Conservation (phyloP, 139 green algal species). For the Haematococcus sp. region DNA sequence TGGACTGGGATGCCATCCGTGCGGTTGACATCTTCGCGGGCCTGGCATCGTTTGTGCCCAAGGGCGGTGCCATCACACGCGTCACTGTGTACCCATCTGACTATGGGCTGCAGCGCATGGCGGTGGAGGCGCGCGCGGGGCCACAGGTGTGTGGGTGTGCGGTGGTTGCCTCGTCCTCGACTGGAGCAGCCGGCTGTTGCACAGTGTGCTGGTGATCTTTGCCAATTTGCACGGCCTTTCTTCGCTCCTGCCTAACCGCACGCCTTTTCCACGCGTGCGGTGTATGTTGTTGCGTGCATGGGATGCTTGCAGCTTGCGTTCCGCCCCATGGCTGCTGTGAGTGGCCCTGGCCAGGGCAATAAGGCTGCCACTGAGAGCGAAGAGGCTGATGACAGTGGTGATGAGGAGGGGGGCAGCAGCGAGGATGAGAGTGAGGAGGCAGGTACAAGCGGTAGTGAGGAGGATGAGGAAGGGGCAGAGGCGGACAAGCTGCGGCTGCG, state of each 20-base stretch:
- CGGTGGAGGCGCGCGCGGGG: constrained; percentile 73
- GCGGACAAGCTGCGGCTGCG: constrained; percentile 66
- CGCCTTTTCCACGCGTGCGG: too few species aligned
- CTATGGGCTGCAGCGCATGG: constrained; percentile 89
- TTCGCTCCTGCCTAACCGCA: too few species aligned
- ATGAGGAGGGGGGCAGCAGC: constrained; percentile 6
- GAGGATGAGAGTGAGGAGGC: constrained; percentile 24
- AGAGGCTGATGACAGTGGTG: constrained; percentile 13
- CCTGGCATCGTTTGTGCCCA: constrained; percentile 50
- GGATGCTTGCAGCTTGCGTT: neutral
- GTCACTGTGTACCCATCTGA: constrained; percentile 94
- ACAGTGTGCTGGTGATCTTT: neutral
- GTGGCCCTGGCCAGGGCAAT: neutral
- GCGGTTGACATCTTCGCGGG: constrained; percentile 39
- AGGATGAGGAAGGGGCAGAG: constrained; percentile 30
- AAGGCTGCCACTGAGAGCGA: constrained; percentile 4
- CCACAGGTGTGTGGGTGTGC: constrained; percentile 46
- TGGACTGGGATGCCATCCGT: constrained; percentile 87
- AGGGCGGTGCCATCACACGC: constrained; percentile 31
- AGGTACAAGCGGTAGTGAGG: too few species aligned
- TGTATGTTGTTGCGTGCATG: too few species aligned
- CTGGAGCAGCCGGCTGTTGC: neutral
- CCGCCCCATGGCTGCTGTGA: neutral
- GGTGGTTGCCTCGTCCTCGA: neutral
- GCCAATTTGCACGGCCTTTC: neutral